phyloP scores from a whole-genome alignment of 768 basidiomycete genomes.

The Asterophora lycoperdoides region DNA sequence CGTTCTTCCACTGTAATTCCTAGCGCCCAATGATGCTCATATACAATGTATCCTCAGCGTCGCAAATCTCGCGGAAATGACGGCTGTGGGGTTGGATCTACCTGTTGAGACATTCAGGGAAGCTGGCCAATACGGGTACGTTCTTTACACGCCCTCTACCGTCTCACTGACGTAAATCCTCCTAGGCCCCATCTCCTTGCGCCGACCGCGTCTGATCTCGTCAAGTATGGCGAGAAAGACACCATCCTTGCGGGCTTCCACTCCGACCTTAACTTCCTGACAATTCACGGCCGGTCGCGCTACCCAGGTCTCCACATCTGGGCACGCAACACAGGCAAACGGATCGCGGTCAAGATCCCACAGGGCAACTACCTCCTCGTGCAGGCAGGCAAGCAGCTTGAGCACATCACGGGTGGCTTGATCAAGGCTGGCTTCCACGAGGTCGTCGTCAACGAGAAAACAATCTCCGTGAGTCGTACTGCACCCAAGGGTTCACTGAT shows the following conservation, averaged over 20 bases:
- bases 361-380: constrained; percentile 79
- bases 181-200: constrained; percentile 77
- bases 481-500: no score
- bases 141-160: background rate
- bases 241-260: constrained; percentile 95
- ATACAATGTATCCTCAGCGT: constrained; percentile 55
- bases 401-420: constrained; percentile 78
- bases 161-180: constrained; percentile 1
- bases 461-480: constrained; percentile 51
- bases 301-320: constrained; percentile 91
- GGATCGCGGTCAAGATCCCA: constrained; percentile 85
- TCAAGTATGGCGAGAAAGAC: constrained; percentile 70
- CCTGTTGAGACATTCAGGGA: constrained; percentile 64
- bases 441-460: constrained; percentile 83
- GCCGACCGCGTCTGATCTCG: constrained; percentile 89
- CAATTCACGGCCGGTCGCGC: constrained; percentile 83
- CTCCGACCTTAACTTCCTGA: constrained; percentile 89
- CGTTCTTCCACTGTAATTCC: constrained; percentile 25
- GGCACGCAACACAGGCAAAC: constrained; percentile 91
- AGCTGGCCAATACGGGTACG: constrained; percentile 82
- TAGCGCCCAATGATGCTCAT: background rate
- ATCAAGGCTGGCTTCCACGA: constrained; percentile 95
- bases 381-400: constrained; percentile 94
- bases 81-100: constrained; percentile 77
- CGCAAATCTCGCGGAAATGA: constrained; percentile 83